Evolutionary conservation across 371 early-diverging fungal genomes (phyloP).

Genomic region (Funneliformis caledonium): DNA sequence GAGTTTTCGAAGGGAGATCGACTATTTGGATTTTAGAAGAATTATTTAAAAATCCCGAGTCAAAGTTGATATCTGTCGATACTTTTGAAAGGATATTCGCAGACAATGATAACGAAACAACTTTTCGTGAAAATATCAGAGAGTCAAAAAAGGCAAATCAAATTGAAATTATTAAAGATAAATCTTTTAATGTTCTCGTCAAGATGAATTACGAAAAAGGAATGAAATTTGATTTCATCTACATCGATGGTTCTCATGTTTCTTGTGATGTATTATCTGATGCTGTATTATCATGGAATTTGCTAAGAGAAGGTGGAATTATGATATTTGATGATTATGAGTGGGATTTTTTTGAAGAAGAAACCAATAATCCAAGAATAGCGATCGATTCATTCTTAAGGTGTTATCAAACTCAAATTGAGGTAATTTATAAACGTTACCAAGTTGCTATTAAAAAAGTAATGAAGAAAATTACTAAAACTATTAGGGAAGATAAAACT

Average conservation of each 20-base stretch:
- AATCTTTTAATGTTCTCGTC: background rate
- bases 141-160: background rate
- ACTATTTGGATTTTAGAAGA: background rate
- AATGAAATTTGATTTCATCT: constrained; percentile 1
- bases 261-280: background rate
- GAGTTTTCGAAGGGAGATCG: background rate
- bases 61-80: background rate
- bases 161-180: background rate
- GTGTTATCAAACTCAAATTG: background rate
- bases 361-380: background rate
- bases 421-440: constrained; percentile 9
- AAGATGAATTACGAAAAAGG: background rate
- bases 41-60: background rate
- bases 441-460: background rate
- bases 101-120: background rate
- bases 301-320: constrained; percentile 6
- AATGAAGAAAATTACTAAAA: background rate
- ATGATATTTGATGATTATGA: constrained; percentile 16
- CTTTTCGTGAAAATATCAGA: background rate
- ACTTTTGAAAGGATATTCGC: background rate
- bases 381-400: background rate
- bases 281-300: background rate
- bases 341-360: constrained; percentile 1
- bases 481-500: background rate
- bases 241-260: constrained; percentile 13